Base-by-base conservation (phyloP, 768 basidiomycete species). In the Gymnopilus junonius region DNA sequence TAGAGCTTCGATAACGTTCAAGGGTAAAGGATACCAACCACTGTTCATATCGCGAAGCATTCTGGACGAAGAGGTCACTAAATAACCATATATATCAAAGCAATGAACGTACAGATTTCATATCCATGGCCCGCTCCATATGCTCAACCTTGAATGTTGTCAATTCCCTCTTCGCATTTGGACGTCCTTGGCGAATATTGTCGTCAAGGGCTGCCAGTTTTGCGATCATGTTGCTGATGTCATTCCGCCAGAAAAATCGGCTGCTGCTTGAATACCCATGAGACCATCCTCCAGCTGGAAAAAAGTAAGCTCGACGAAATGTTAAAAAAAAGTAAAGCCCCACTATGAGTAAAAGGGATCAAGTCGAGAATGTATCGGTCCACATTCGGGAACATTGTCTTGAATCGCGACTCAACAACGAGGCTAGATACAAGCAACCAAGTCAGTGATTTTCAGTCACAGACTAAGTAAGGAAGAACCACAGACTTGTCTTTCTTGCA, bases 181-280 rank as follows among this genome's bases (percentile, higher is more conserved):
- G 59, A 1, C 61, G 58, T 17, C 70, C 65, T 53, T 65, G 54
- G 23, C 69, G 57, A 7, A 73, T 54, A 53, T 69, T 66, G 17
- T 70, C 63, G 21, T 71, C 59, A 11, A 68, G 63, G 0, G 2
- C 58, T 1, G 31, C 69, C 17, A 73, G 65, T 27, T 55, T 60
- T 12, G 23, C 10, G 4, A 67, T 63, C 58, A 77, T 72, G 2
- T 65, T 45, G 8, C 67, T 50, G 20, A 80, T 69, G 54, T 79
- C 79, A 3, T 43, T 29, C 20, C 65, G 66, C 78, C 77, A 79
- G 63, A 73, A 79, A 50, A 70, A 79, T 37, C 69, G 69, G 54
- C 74, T 77, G 2, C 27, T 58, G 10, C 70, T 71, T 5, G 65
- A 48, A 50, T 71, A 63, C 1, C 72, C 71, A 61, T 73, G 71